A percentile compares a stretch with the other conserved stretches of the same genome.
Conservation (phyloP, 441 rosid genomes). For the Corymbia calophylla region DNA sequence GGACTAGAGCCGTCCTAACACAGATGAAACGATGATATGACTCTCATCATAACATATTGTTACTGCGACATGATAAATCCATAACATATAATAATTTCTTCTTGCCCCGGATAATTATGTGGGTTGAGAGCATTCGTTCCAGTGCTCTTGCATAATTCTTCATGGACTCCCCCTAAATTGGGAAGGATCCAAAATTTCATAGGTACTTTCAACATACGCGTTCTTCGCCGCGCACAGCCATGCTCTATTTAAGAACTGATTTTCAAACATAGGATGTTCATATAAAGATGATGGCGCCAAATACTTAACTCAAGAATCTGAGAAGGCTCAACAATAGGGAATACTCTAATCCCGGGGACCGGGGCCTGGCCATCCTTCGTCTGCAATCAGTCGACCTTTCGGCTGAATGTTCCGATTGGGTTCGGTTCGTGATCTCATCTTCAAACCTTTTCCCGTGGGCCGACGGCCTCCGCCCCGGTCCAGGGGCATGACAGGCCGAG, state of each 20-base stretch:
- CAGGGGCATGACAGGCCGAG: neutral
- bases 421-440: neutral
- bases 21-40: accelerated
- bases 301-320: neutral
- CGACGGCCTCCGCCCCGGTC: neutral
- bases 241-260: neutral
- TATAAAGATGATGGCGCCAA: neutral
- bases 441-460: neutral
- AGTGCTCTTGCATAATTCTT: neutral
- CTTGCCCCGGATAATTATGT: neutral
- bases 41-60: neutral
- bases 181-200: neutral
- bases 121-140: accelerated
- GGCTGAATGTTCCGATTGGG: neutral
- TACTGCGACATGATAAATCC: accelerated
- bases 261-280: neutral
- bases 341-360: neutral
- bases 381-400: neutral
- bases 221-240: too few species aligned
- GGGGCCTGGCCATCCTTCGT: neutral
- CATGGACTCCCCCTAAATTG: neutral
- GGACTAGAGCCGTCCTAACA: neutral
- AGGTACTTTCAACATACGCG: neutral
- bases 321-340: neutral
- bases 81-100: neutral